phyloP scores from a whole-genome alignment of 805 yeast species.

The Candida cerambycidarum region DNA sequence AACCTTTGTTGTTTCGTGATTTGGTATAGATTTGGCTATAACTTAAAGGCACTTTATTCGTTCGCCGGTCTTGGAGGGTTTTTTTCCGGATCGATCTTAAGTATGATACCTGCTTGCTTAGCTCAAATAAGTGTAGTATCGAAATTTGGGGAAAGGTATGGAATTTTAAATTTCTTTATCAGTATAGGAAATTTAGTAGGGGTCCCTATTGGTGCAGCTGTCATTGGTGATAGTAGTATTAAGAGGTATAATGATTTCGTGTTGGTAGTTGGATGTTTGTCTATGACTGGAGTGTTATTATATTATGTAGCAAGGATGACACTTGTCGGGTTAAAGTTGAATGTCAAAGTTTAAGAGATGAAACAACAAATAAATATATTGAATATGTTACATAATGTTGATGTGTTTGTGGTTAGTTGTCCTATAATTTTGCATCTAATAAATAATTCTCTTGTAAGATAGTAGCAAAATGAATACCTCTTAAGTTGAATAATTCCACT shows the following conservation, averaged over 20 bases:
- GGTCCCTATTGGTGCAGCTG: constrained; percentile 30
- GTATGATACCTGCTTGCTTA: constrained; percentile 49
- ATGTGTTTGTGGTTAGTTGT: no score
- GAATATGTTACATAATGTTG: no score
- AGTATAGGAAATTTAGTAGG: constrained; percentile 31
- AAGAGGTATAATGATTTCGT: constrained; percentile 31
- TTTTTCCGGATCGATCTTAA: constrained; percentile 33
- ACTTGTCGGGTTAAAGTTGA: constrained; percentile 22
- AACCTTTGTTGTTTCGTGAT: constrained; percentile 26
- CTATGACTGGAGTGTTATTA: constrained; percentile 27
- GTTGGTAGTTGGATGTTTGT: constrained; percentile 29
- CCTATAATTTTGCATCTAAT: neutral
- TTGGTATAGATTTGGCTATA: constrained; percentile 36
- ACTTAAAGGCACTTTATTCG: constrained; percentile 24
- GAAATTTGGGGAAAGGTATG: constrained; percentile 38
- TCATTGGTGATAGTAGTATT: constrained; percentile 25
- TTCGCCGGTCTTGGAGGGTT: constrained; percentile 37
- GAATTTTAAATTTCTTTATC: constrained; percentile 29
- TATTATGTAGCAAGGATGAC: constrained; percentile 24
- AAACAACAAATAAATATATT: no score
- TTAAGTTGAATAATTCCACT: constrained; percentile 54
- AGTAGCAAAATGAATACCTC: constrained; percentile 56
- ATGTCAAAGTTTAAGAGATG: constrained; percentile 20
- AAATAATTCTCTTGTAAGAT: constrained; percentile 61
- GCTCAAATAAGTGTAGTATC: constrained; percentile 52